Percentiles rank a stretch among this genome's conserved stretches.
phyloP scores from a whole-genome alignment of 352 stramenopile genomes.

The Pythium chondricola region DNA sequence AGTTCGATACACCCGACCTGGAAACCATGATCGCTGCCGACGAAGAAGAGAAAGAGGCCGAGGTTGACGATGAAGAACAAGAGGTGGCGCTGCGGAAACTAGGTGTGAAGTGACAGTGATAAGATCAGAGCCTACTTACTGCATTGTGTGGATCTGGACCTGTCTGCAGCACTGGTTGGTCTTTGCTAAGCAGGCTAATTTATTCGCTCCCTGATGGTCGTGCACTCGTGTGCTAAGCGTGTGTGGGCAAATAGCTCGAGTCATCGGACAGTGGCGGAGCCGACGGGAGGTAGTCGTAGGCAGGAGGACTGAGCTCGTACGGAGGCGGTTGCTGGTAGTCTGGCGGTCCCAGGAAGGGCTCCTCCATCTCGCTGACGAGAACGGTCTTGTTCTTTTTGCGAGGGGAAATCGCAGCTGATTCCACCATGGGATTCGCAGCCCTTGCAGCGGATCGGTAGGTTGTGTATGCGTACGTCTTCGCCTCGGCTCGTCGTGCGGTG shows the following conservation, averaged over 20 bases:
- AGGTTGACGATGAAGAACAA: conserved; percentile 11
- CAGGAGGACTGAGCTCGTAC: conserved; percentile 31
- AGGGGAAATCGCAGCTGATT: too few relatives aligned
- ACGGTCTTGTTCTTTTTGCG: conserved; percentile 10
- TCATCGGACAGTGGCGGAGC: conserved; percentile 46
- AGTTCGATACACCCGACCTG: conserved; percentile 30
- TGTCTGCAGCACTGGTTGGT: too few relatives aligned
- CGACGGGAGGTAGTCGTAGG: conserved; percentile 57
- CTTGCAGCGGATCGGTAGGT: conserved; percentile 9
- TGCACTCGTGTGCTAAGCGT: not conserved
- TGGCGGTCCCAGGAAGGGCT: conserved; percentile 44
- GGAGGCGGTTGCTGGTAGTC: conserved; percentile 32
- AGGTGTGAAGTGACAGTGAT: conserved; percentile 1
- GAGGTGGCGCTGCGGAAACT: conserved; percentile 5
- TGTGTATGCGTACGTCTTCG: conserved; percentile 7
- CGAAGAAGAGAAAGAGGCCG: conserved; percentile 54
- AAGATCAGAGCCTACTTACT: not conserved
- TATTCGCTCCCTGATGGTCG: not conserved
- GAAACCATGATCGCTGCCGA: conserved; percentile 54
- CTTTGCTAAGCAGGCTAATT: too few relatives aligned
- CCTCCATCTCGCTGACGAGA: conserved; percentile 55
- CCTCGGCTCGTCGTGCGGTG: too few relatives aligned
- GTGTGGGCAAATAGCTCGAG: conserved; percentile 11
- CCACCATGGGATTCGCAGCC: not conserved
- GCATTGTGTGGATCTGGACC: too few relatives aligned